Evolutionary conservation across 2,329 filamentous ascomycete genomes (phyloP).

Genomic region (Pseudovirgaria hyperparasitica): DNA sequence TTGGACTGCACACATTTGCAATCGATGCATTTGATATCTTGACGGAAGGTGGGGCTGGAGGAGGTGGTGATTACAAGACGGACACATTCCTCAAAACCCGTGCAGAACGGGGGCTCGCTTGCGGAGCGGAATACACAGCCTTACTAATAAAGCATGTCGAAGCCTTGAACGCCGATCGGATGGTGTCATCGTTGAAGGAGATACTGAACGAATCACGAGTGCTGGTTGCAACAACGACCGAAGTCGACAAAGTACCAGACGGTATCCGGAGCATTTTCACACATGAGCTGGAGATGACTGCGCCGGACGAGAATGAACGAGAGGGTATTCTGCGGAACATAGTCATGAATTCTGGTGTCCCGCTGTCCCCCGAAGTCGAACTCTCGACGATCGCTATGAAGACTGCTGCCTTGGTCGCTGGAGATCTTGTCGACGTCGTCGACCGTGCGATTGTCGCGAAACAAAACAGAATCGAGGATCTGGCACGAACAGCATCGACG

Average conservation of each 20-base stretch:
- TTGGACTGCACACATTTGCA: constrained; percentile 77
- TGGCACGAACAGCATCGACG: constrained; percentile 40
- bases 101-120: constrained; percentile 78
- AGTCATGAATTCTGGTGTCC: constrained; percentile 60
- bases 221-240: constrained; percentile 84
- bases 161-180: constrained; percentile 79
- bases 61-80: constrained; percentile 84
- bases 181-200: constrained; percentile 73
- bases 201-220: constrained; percentile 70
- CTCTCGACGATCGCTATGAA: constrained; percentile 79
- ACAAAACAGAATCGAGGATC: constrained; percentile 57
- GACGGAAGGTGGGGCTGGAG: constrained; percentile 77
- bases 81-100: constrained; percentile 81
- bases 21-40: constrained; percentile 91
- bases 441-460: constrained; percentile 75
- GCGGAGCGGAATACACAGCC: constrained; percentile 70
- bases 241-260: constrained; percentile 88
- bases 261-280: constrained; percentile 84
- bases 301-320: constrained; percentile 83
- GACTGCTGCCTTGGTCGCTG: constrained; percentile 88
- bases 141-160: constrained; percentile 85
- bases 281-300: constrained; percentile 86
- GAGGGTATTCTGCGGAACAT: constrained; percentile 76
- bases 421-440: constrained; percentile 87
- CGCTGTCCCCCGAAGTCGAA: constrained; percentile 73